phyloP scores from a whole-genome alignment of 2,329 filamentous ascomycete genomes.

The Mycocentrospora acerina region DNA sequence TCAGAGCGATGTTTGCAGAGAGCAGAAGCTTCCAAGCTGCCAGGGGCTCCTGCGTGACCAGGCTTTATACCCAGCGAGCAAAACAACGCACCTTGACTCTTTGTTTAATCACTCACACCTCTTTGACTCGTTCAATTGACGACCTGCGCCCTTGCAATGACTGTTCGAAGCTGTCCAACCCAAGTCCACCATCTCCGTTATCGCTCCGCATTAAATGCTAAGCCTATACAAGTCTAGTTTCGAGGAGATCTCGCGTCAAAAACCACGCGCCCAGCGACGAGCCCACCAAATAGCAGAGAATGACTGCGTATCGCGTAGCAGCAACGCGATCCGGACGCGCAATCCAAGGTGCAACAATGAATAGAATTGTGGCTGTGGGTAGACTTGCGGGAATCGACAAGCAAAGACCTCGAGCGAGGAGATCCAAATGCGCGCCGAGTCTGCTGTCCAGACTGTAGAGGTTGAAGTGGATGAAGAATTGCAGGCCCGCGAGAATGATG shows the following conservation, averaged over 20 bases:
- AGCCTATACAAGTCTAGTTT: conserved; percentile 10
- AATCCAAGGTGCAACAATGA: conserved; percentile 22
- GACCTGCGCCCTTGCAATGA: conserved; percentile 15
- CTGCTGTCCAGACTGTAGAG: conserved; percentile 4
- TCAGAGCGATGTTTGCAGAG: conserved; percentile 7
- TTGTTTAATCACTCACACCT: neutral
- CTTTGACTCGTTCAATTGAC: conserved; percentile 19
- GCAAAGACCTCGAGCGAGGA: conserved; percentile 20
- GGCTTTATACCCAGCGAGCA: too few species aligned
- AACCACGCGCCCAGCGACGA: conserved; percentile 20
- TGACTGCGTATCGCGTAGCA: conserved; percentile 17
- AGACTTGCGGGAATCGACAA: conserved; percentile 20
- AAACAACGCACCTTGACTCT: conserved; percentile 4
- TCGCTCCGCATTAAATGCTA: conserved; percentile 12
- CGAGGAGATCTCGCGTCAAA: conserved; percentile 6
- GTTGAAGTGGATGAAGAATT: conserved; percentile 20
- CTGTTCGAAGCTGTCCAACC: conserved; percentile 5
- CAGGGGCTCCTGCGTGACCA: neutral
- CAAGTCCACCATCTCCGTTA: conserved; percentile 14
- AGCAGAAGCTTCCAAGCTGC: conserved; percentile 6
- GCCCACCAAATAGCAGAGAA: conserved; percentile 27
- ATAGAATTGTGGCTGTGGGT: conserved; percentile 21
- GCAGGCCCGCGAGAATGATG: conserved; percentile 12
- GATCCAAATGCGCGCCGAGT: conserved; percentile 9
- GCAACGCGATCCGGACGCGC: conserved; percentile 16